Percentiles rank a stretch among this genome's conserved stretches.
phyloP scores from a whole-genome alignment of 2,329 filamentous ascomycete genomes.

The Penicillium psychrosexuale region DNA sequence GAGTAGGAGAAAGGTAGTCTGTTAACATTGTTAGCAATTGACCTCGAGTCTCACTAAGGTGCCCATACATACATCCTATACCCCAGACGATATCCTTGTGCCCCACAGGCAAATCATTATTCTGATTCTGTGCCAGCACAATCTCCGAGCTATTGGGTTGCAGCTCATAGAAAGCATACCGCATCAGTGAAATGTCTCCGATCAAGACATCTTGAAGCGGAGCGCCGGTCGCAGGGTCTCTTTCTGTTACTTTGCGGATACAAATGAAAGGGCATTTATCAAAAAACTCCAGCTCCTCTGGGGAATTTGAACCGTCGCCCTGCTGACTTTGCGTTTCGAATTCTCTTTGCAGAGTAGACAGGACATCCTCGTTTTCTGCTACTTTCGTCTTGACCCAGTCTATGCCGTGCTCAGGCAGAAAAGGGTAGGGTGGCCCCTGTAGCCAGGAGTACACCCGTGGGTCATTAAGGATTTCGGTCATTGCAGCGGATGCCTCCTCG shows the following conservation, averaged over 20 bases:
- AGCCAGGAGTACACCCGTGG: slow-evolving; percentile 23
- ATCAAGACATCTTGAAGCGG: slow-evolving; percentile 20
- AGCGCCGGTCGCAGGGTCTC: slow-evolving; percentile 1
- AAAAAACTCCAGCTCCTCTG: not conserved
- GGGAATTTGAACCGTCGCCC: not conserved
- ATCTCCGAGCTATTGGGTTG: slow-evolving; percentile 15
- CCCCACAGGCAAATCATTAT: slow-evolving; percentile 20
- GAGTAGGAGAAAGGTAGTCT: slow-evolving; percentile 25
- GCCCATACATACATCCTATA: slow-evolving; percentile 20
- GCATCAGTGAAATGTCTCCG: slow-evolving; percentile 22
- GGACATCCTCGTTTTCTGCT: not conserved
- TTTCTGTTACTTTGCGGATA: slow-evolving; percentile 17
- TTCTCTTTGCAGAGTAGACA: slow-evolving; percentile 1
- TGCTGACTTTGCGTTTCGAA: not conserved
- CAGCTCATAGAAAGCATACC: slow-evolving; percentile 28
- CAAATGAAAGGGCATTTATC: slow-evolving; percentile 23
- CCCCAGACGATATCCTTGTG: slow-evolving; percentile 26
- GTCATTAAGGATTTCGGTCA: slow-evolving; percentile 24
- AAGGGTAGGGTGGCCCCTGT: slow-evolving; percentile 26
- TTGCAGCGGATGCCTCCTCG: slow-evolving; percentile 11
- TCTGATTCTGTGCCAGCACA: slow-evolving; percentile 12
- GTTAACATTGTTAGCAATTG: not conserved
- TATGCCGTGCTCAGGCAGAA: slow-evolving; percentile 18
- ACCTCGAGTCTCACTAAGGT: not conserved
- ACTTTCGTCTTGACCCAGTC: slow-evolving; percentile 11